Base-by-base conservation (phyloP, 2,329 filamentous ascomycete species). In the Verticillium longisporum region DNA sequence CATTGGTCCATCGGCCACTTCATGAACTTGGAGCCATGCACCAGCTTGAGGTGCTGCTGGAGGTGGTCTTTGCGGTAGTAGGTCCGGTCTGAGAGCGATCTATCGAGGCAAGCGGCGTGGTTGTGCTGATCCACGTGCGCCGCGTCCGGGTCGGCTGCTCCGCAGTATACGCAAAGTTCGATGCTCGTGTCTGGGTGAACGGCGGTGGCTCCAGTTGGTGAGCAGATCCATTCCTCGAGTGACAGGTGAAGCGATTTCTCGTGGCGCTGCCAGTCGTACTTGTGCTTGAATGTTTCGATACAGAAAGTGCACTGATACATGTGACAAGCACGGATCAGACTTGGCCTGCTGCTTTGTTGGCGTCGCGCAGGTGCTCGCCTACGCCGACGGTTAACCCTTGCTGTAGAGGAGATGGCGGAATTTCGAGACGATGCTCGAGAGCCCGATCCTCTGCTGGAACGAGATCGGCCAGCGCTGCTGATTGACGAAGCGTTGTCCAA, bases 81-180 rank as follows among this genome's bases (percentile, higher is more conserved):
- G 0, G 72, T 74, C 2, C 77, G 75, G 26, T 84, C 80, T 53
- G 71, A 70, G 0, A 73, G 58, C 0, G 71, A 68, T 9, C 83
- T 80, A 26, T 84, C 79, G n/a, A 79, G 77, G 65, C 85, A 88
- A 6, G 77, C 64, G 2, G 69, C 66, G 57, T 74, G 72, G n/a
- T 77, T 74, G 56, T 80, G 77, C 0, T 50, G 56, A 13, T 76
- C 70, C 0, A 75, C 64, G 58, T 80, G 77, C 7, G 64, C 55
- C 5, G 63, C 50, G 6, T 69, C 63, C 1, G 77, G 76, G 3
- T 71, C 67, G 0, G 58, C 56, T 0, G 69, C 53, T 0, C 71
- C 73, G 38, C 77, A 80, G 57, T 74, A 78, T 1, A 77, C 72
- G 50, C 77, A 79, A 18, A 53, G 64, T 1, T 60, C 58, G 54